A percentile compares a stretch with the other conserved stretches of the same genome.
Conservation (phyloP, 1,139 yeast species). For the Kodamaea derodonti region DNA sequence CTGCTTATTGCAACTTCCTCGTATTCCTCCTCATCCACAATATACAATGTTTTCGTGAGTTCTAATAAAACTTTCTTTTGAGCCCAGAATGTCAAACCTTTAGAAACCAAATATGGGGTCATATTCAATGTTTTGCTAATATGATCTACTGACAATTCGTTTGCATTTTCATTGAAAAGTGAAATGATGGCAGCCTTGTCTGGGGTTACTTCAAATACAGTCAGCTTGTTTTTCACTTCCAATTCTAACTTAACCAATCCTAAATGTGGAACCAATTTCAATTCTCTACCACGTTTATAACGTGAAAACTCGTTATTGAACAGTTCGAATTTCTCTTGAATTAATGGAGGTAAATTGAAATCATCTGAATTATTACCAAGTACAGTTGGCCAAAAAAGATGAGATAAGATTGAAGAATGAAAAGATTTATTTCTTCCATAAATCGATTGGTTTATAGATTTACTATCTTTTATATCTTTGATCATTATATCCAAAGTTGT, state of each 20-base stretch:
- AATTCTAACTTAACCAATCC: conserved; percentile 65
- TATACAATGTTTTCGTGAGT: conserved; percentile 26
- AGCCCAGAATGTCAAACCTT: conserved; percentile 56
- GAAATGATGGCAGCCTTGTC: conserved; percentile 65
- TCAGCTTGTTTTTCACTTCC: conserved; percentile 40
- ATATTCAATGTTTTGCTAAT: conserved; percentile 29
- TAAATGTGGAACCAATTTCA: conserved; percentile 54
- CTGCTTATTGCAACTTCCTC: not conserved
- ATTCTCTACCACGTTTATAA: conserved; percentile 53
- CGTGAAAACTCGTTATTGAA: conserved; percentile 42
- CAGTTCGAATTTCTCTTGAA: conserved; percentile 34
- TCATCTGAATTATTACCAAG: conserved; percentile 29
- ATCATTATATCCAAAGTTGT: conserved; percentile 81
- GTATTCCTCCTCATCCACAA: conserved; percentile 16
- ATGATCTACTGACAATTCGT: conserved; percentile 22
- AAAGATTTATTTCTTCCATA: conserved; percentile 11
- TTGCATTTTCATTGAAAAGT: conserved; percentile 42
- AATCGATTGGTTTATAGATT: conserved; percentile 29
- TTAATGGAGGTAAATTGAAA: conserved; percentile 44
- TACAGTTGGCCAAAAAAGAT: conserved; percentile 51
- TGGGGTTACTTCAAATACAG: conserved; percentile 54
- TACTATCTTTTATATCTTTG: conserved; percentile 62
- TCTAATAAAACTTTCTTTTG: conserved; percentile 43
- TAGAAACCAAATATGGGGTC: conserved; percentile 34
- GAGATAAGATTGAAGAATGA: conserved; percentile 35